Base-by-base conservation (phyloP, 176 grass and related monocot species). In the Triticum dicoccoides region DNA sequence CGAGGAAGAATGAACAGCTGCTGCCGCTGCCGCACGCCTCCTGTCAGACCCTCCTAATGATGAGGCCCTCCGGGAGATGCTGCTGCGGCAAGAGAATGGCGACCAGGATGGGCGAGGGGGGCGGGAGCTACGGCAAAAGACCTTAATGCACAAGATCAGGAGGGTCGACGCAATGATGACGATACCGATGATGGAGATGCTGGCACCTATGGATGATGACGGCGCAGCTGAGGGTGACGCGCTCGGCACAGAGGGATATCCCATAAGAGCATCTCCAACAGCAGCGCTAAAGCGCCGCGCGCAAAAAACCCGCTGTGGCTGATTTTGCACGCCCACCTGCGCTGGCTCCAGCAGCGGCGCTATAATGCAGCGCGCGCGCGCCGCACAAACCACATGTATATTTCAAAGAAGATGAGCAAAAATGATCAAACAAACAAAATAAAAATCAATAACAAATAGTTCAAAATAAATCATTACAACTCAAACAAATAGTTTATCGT, bases 171-270 rank as follows among this genome's bases (percentile, higher is more conserved):
- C 61, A 3, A 83, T 90, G 27, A 80, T 0, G 34, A 90, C 5
- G 5, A 84, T 23, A 3, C 44, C 0, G 10, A 84, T 23, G 12
- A 87, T 87, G 66, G 80, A 67, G 8, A 90, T 29, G 75, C 84
- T 90, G 13, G 89, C 63, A 25, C 84, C 61, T 71, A 80, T 74
- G 44, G 89, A 80, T 4, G 68, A 61, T 66, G 85, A 80, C 7
- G n/a, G 58, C 0, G 44, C 30, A 5, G 61, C 80, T 90, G 80
- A 65, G 34, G 84, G 74, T 11, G 27, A 34, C 0, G 21, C 6
- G 24, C 65, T 87, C 35, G 66, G 82, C 4, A 49, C 74, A 37
- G 52, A 44, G 45, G 63, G 14, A 56, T 42, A 68, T 61, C 71
- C 88, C 59, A 69, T 42, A 61, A 86, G 29, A 29, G n/a, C n/a